Evolutionary conservation across 192 early-diverging fungal genomes (phyloP), one percentile per base, ranked within the genome.

Genomic region (Helicostylum pulchrum): DNA sequence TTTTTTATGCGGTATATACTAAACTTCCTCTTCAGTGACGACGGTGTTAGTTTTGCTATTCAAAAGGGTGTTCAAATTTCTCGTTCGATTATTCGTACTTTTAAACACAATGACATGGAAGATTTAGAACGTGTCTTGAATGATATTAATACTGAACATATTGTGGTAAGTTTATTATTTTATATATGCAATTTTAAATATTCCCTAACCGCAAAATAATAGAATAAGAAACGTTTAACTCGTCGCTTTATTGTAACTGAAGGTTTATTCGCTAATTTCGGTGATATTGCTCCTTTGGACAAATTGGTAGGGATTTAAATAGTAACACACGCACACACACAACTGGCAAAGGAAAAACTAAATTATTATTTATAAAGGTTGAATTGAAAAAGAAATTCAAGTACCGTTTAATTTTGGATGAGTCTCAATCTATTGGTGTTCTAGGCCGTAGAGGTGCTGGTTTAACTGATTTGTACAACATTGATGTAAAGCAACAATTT

Each of bases 61-160:
- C 92, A 95, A 65, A 94, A 94, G 72, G 95, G 94, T 31, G 82
- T 93, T 20, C 84, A 87, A 65, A 90, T 97, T 46, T 94, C 95
- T 17, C 81, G 96, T 49, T 93, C 90, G 55, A 89, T 81, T 70
- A 83, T 99, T 53, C 86, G 87, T 67, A 94, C 82, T 80, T 99
- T 85, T 74, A 95, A 96, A 67, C 96, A 99, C 82, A 97, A 99
- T 74, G 94, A 99, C 69, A 91, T 99, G 90, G 79, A 86, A 10
- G 95, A 99, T 70, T 77, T 99, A 19, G 94, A 99, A 70, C 85
- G 85, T 48, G 82, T 96, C 15, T 77, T 99, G 52, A 64, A 85
- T 54, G 85, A 90, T 30, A 83, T 98, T 51, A 72, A 90, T 58
- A 66, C 62, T 42, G 92, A 96, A 61, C 77, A 84, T 51, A 53